phyloP scores from a whole-genome alignment of 371 early-diverging fungal species.

The Smittium mucronatum region DNA sequence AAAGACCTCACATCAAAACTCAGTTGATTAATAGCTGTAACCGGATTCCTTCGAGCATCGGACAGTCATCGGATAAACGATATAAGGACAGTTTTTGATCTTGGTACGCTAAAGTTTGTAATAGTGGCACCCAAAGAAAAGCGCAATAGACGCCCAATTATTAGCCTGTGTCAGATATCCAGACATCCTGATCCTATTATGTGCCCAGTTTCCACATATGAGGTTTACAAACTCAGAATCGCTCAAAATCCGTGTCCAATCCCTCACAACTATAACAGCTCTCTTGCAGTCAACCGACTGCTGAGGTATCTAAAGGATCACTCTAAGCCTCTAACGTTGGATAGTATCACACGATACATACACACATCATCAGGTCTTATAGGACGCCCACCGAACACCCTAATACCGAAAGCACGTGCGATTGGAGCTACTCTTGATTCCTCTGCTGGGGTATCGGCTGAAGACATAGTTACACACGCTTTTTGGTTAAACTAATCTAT shows the following conservation, averaged over 20 bases:
- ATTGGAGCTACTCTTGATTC: not conserved
- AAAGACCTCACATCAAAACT: not conserved
- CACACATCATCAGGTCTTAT: not conserved
- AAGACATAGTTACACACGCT: too few relatives aligned
- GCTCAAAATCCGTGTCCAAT: not conserved
- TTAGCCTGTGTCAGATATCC: not conserved
- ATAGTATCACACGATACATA: too few relatives aligned
- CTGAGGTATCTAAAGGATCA: not conserved
- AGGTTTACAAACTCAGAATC: not conserved
- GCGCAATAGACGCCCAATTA: not conserved
- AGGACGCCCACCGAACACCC: not conserved
- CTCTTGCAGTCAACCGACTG: not conserved
- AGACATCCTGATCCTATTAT: not conserved
- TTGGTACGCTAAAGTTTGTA: not conserved
- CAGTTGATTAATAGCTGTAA: not conserved
- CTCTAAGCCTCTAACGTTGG: not conserved
- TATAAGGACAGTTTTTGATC: not conserved
- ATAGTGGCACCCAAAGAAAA: constrained; percentile 3
- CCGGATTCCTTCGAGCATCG: not conserved
- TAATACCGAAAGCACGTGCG: too few relatives aligned
- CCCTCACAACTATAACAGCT: not conserved
- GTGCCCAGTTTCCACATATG: not conserved
- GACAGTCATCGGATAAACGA: not conserved
- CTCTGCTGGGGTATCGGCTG: not conserved
- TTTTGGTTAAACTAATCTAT: not conserved